These are phyloP conservation scores for Biscutella laevigata DNA, from an alignment of 441 rosid genomes.

Conservation along the genomic window DNA sequence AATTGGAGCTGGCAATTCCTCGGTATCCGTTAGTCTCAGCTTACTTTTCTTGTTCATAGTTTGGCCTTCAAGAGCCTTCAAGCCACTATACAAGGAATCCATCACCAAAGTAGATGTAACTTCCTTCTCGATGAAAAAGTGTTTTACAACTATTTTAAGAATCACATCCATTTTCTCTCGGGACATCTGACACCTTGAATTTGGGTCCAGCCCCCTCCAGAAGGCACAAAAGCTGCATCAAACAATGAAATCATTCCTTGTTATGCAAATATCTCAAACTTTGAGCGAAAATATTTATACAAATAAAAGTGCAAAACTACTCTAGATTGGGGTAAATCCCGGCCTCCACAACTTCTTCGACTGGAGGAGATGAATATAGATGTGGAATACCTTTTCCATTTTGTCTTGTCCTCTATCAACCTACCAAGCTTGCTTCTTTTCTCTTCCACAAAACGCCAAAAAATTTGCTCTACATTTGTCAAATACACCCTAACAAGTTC, in stretches of 20 bases:
- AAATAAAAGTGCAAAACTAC: neutral
- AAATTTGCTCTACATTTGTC: constrained; percentile 76
- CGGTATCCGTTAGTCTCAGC: constrained; percentile 45
- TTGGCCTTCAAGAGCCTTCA: constrained; percentile 88
- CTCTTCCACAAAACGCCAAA: constrained; percentile 90
- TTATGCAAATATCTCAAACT: neutral
- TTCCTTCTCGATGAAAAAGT: constrained; percentile 91
- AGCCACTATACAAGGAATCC: constrained; percentile 92
- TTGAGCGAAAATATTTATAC: neutral
- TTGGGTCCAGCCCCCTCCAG: constrained; percentile 80
- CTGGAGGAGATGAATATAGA: neutral
- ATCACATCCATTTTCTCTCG: constrained; percentile 71
- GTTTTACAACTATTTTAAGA: constrained; percentile 76
- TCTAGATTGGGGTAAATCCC: constrained; percentile 3
- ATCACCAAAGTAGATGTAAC: constrained; percentile 88
- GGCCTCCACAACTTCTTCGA: neutral
- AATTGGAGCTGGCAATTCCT: constrained; percentile 80
- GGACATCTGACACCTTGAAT: constrained; percentile 62
- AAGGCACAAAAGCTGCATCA: constrained; percentile 67
- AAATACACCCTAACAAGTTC: constrained; percentile 94
- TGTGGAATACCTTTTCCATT: constrained; percentile 75
- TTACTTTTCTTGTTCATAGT: constrained; percentile 56
- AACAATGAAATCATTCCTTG: constrained; percentile 5
- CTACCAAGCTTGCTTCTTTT: constrained; percentile 64
- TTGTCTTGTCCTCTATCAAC: constrained; percentile 77